Conservation (phyloP, 169 alveolate species). For the Cryptosporidium ubiquitum region DNA sequence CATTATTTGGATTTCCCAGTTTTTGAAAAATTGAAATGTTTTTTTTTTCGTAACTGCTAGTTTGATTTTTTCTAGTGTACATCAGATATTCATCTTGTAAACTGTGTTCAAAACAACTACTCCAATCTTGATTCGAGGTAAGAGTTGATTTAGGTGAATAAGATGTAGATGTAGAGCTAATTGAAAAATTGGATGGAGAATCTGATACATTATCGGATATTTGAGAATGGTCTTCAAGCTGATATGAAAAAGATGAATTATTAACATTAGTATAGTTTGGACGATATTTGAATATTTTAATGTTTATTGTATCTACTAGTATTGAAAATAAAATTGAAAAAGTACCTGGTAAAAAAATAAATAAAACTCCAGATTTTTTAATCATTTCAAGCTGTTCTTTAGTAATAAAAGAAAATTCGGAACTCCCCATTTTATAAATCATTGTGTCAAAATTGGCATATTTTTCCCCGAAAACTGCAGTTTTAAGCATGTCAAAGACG, state of each 20-base stretch:
- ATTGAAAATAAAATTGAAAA: not conserved
- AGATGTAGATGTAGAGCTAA: conserved; percentile 8
- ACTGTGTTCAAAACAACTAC: conserved; percentile 14
- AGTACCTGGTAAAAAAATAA: conserved; percentile 23
- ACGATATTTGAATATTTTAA: not conserved
- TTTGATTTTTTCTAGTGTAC: not conserved
- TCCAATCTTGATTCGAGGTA: not conserved
- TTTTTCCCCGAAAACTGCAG: conserved; percentile 44
- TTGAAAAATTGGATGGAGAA: conserved; percentile 17
- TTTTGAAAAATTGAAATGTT: not conserved
- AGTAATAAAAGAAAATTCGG: conserved; percentile 60
- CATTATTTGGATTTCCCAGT: not conserved
- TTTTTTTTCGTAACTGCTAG: not conserved
- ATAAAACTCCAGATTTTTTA: conserved; percentile 17
- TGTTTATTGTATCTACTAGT: not conserved
- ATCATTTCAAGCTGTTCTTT: conserved; percentile 48
- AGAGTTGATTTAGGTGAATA: conserved; percentile 13
- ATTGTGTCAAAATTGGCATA: conserved; percentile 71
- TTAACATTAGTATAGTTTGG: not conserved
- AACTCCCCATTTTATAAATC: conserved; percentile 77
- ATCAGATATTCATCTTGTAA: not conserved
- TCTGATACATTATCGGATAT: not conserved
- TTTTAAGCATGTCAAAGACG: conserved; percentile 69
- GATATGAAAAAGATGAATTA: not conserved
- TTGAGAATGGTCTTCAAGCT: not conserved